These are phyloP conservation scores for Scutellaria barbata DNA, from an alignment of 257 asterid species.

Conservation along the genomic window DNA sequence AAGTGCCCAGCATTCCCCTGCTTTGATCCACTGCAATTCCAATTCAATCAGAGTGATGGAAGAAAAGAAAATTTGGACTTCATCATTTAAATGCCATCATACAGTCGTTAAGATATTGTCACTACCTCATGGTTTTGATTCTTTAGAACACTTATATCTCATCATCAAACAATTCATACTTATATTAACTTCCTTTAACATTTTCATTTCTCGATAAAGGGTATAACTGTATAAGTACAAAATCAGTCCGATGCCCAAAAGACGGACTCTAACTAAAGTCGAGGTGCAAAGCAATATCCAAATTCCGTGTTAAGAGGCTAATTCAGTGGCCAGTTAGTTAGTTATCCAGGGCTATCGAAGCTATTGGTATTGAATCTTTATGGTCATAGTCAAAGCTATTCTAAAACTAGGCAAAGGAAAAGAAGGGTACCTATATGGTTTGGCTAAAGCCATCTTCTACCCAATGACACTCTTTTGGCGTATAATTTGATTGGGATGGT, in stretches of 20 bases:
- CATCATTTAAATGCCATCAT: not conserved
- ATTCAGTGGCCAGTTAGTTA: no score
- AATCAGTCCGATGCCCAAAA: not conserved
- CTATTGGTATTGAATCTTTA: not conserved
- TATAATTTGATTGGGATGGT: no score
- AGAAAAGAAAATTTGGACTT: no score
- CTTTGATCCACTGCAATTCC: slow-evolving; percentile 65
- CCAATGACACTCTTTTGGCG: no score
- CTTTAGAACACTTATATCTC: not conserved
- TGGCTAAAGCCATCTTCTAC: not conserved
- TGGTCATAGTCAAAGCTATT: not conserved
- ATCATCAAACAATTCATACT: not conserved
- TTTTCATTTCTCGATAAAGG: not conserved
- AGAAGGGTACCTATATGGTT: not conserved
- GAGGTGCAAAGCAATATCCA: not conserved
- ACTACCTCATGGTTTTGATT: not conserved
- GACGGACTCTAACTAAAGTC: not conserved
- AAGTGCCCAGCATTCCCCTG: slow-evolving; percentile 80
- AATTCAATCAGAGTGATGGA: slow-evolving; percentile 15
- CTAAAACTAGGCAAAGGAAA: not conserved
- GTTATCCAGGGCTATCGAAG: no score
- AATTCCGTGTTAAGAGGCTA: no score
- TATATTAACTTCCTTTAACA: not conserved
- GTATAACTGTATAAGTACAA: not conserved
- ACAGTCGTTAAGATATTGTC: not conserved